Conservation (phyloP, 768 basidiomycete genomes). For the Phanerodontia chrysosporium region DNA sequence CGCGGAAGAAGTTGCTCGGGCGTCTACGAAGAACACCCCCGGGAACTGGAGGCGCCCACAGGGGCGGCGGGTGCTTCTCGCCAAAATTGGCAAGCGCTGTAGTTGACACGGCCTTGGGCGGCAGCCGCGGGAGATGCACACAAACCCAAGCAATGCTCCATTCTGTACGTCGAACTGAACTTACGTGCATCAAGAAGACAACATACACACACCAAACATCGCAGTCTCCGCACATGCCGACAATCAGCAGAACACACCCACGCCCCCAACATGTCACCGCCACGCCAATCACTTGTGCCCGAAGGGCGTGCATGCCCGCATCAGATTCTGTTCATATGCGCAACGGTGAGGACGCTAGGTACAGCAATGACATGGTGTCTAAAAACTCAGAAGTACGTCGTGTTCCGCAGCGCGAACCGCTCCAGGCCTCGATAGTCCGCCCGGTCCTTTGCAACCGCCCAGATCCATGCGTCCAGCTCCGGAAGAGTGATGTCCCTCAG, state of each 20-base stretch:
- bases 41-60: not conserved
- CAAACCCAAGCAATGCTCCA: slow-evolving; percentile 4
- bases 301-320: not conserved
- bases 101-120: not conserved
- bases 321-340: not conserved
- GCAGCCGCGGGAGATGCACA: slow-evolving; percentile 1
- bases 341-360: too few relatives aligned
- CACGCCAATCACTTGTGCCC: not conserved
- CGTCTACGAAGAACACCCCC: too few relatives aligned
- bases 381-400: slow-evolving; percentile 70
- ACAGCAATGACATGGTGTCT: too few relatives aligned
- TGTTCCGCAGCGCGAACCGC: slow-evolving; percentile 63
- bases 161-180: not conserved
- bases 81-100: slow-evolving; percentile 4
- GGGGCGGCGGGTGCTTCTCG: not conserved
- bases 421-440: slow-evolving; percentile 61
- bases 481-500: slow-evolving; percentile 53
- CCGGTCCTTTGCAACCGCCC: slow-evolving; percentile 78
- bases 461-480: slow-evolving; percentile 74
- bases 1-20: not conserved
- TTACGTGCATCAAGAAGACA: not conserved
- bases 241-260: not conserved
- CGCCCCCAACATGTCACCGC: not conserved
- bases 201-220: not conserved
- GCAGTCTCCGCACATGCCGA: not conserved